Evolutionary conservation across 805 yeast species (phyloP).

Genomic region (Wickerhamiella musiphila): DNA sequence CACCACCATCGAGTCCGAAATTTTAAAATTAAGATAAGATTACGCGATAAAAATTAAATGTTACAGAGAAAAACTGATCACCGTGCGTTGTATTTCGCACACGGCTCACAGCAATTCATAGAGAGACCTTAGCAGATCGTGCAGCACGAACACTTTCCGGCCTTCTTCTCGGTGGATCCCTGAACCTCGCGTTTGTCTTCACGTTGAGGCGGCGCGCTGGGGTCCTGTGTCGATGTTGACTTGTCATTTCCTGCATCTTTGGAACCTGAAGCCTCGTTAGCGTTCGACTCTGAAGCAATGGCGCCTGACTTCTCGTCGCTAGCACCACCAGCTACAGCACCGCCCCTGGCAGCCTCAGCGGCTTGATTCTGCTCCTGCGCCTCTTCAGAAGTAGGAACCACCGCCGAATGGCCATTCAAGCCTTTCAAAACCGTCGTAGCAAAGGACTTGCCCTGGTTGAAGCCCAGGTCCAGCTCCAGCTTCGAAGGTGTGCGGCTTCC

Average conservation of each 20-base stretch:
- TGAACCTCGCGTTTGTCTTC: too few relatives aligned
- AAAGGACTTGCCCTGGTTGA: conserved; percentile 52
- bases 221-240: too few relatives aligned
- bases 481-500: conserved; percentile 55
- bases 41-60: too few relatives aligned
- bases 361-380: background rate
- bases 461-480: conserved; percentile 46
- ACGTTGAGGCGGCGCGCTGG: too few relatives aligned
- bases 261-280: conserved; percentile 2
- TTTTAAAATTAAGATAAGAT: too few relatives aligned
- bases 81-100: too few relatives aligned
- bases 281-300: conserved; percentile 1
- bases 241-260: too few relatives aligned
- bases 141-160: conserved; percentile 8
- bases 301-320: conserved; percentile 6
- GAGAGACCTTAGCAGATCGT: conserved; percentile 4
- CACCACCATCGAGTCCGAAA: too few relatives aligned
- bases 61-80: too few relatives aligned
- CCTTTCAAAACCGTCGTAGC: conserved; percentile 24
- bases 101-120: background rate
- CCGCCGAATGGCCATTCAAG: conserved; percentile 2
- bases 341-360: background rate
- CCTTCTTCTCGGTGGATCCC: background rate
- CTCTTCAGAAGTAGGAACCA: conserved; percentile 3
- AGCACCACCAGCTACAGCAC: conserved; percentile 5